Percentiles rank a stretch among this genome's conserved stretches.
Conservation (phyloP, 495 filamentous ascomycete species). For the Aspergillus carlsbadensis region DNA sequence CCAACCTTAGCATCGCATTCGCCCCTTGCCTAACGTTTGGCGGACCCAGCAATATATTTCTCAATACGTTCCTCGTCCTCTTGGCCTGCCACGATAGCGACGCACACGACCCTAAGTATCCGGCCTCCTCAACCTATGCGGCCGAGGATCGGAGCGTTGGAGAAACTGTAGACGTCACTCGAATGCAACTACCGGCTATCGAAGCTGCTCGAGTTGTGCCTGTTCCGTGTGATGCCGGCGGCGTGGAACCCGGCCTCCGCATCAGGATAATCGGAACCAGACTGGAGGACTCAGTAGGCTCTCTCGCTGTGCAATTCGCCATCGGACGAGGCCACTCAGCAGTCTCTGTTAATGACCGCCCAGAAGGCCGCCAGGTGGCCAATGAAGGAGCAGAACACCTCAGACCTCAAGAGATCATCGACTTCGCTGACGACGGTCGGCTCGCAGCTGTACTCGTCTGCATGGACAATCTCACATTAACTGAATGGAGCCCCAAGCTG, state of each 20-base stretch:
- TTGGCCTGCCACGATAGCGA: too few species aligned
- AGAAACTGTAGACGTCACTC: too few species aligned
- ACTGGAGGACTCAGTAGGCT: constrained; percentile 4
- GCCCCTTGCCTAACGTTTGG: too few species aligned
- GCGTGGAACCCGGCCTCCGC: neutral
- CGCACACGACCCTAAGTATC: too few species aligned
- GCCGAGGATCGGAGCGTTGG: too few species aligned
- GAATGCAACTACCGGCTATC: too few species aligned
- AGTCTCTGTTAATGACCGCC: constrained; percentile 1
- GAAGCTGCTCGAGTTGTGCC: too few species aligned
- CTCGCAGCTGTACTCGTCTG: constrained; percentile 2
- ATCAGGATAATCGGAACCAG: constrained; percentile 2
- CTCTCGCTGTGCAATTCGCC: constrained; percentile 1
- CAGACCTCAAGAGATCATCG: neutral
- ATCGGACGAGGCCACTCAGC: neutral
- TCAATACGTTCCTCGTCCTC: too few species aligned
- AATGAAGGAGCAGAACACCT: neutral
- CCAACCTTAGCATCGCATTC: too few species aligned
- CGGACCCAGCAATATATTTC: too few species aligned
- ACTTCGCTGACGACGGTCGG: neutral
- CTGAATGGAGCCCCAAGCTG: constrained; percentile 7
- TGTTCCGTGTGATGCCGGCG: neutral
- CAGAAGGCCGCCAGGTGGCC: neutral
- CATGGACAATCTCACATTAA: neutral
- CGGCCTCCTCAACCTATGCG: too few species aligned